These are phyloP conservation scores for Excoecaria agallocha DNA, from an alignment of 345 rosid species.

Conservation along the genomic window DNA sequence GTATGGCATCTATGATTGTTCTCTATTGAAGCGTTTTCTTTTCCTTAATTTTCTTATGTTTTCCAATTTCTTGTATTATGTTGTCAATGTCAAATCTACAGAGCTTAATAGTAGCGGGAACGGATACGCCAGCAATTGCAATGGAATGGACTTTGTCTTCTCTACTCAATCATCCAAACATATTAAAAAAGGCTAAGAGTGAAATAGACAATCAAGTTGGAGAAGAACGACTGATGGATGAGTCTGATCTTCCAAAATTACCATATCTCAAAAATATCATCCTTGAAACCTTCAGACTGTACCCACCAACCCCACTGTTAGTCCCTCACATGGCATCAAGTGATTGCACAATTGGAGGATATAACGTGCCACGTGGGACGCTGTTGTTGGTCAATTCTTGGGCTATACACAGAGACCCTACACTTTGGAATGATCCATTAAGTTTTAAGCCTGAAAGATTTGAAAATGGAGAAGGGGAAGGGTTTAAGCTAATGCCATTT, in stretches of 20 bases:
- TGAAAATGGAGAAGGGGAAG: slow-evolving; percentile 19
- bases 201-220: slow-evolving; percentile 39
- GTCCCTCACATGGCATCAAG: slow-evolving; percentile 43
- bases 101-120: slow-evolving; percentile 40
- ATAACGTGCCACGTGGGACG: slow-evolving; percentile 37
- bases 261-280: slow-evolving; percentile 37
- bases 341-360: slow-evolving; percentile 40
- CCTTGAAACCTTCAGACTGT: slow-evolving; percentile 37
- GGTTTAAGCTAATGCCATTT: slow-evolving; percentile 7
- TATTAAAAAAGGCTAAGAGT: slow-evolving; percentile 24
- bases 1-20: no score
- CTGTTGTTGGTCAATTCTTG: slow-evolving; percentile 45
- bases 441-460: slow-evolving; percentile 49
- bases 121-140: slow-evolving; percentile 36
- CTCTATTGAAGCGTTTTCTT: no score
- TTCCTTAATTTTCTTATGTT: no score
- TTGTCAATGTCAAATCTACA: not conserved
- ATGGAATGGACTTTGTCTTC: slow-evolving; percentile 53
- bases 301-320: slow-evolving; percentile 40
- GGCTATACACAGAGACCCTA: slow-evolving; percentile 54
- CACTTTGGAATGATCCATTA: slow-evolving; percentile 38
- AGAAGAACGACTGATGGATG: slow-evolving; percentile 38
- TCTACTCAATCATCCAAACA: slow-evolving; percentile 35
- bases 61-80: no score
- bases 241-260: slow-evolving; percentile 29